Base-by-base conservation (phyloP, 2,329 filamentous ascomycete species). In the Penicillium sp. region DNA sequence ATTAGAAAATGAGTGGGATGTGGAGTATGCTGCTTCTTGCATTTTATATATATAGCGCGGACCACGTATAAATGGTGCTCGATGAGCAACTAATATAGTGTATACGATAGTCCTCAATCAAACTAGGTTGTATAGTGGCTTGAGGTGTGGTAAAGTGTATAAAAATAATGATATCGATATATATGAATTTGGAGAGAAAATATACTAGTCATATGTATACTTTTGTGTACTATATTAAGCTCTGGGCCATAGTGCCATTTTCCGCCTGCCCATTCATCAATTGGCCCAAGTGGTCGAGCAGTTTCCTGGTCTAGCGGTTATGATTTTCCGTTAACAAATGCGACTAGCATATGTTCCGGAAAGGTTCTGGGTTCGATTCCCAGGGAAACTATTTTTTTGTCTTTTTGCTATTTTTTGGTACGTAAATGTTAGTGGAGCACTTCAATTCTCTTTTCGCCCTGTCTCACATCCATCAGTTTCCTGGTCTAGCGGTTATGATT, bases 291-390 rank as follows among this genome's bases (percentile, higher is more conserved):
- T 51, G 49, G 49, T 21, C 23, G 49, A 53, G 9, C 50, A 53
- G 50, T 53, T 53, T 53, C 50, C 50, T 53, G 50, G 49, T 52
- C 49, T 52, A 52, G 39, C 49, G 49, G 49, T 52, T 52, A 52
- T 52, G 49, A 52, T 52, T 52, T 52, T 52, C 49, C 49, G 49
- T 52, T 52, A 52, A 52, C 49, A 52, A 52, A 44, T 52, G 39
- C 49, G 4, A 19, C 1, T 44, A n/a, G 49, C 29, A 27, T 2
- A 25, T 52, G 49, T 52, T 52, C 49, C 49, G 49, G 49, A 52
- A 52, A 52, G 49, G 49, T 52, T 52, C 49, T 52, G 49, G 49
- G 49, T 52, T 52, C 49, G 49, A 52, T 52, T 52, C 49, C 49
- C 49, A 52, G 49, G 49, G 49, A 52, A 52, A 52, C 49, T 44